Evolutionary conservation across 257 asterid species (phyloP), one percentile per base, ranked within the genome.

Genomic region (Datura wrightii): DNA sequence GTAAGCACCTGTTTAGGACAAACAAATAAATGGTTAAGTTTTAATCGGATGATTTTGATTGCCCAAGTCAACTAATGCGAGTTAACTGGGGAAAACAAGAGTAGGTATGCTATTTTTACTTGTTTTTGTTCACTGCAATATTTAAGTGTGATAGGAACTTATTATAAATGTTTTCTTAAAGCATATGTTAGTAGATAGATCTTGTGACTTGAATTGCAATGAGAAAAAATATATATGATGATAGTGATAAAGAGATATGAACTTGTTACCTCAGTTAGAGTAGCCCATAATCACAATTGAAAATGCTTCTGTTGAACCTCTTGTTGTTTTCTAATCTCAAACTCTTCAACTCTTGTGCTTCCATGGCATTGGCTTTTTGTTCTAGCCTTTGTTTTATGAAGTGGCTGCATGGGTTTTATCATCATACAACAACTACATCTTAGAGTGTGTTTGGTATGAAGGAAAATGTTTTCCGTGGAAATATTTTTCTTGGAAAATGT

Each of bases 91-190:
- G 80, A 46, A 72, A 46, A 13, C 10, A 50, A 71, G n/a, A 18
- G 10, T 44, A 18, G 16, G 44, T 71, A 44, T 6, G 37, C 39
- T 24, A 18, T 37, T 71, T 71, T 42, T 44, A 19, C 55, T n/a
- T 72, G n/a, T 44, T 72, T 66, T 46, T 72, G 58, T 72, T 46
- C 80, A 44, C 16, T 63, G 70, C 70, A 10, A 31, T 72, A 44
- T 5, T 34, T n/a, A 19, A 70, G 58, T 72, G 19, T 46, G 39
- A 31, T 72, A 10, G 80, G n/a, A 44, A 10, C 56, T 71, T 18
- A n/a, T 8, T 3, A 19, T 16, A 0, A 13, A 71, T 7, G 18
- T 71, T 42, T 42, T 15, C n/a, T 19, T 72, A 3, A 72, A 72
- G 41, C 46, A 72, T 15, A 10, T 72, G 13, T 72, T 44, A 13